A percentile compares a stretch with the other conserved stretches of the same genome.
Conservation (phyloP, 352 stramenopile genomes). For the Discostella stelligera region DNA sequence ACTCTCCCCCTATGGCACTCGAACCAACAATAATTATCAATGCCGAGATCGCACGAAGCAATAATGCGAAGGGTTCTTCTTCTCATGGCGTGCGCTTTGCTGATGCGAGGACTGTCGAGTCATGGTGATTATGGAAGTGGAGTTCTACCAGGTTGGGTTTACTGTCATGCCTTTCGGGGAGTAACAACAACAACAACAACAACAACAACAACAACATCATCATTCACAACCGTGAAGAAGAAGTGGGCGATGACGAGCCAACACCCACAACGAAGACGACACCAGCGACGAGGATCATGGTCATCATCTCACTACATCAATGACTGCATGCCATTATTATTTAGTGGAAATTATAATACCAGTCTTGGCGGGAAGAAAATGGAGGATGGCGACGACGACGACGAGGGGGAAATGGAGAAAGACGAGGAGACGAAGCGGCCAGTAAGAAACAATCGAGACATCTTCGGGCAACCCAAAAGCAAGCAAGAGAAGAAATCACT, state of each 20-base stretch:
- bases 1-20: too few relatives aligned
- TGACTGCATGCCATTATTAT: too few relatives aligned
- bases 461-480: conserved; percentile 29
- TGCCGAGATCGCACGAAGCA: background rate
- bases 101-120: background rate
- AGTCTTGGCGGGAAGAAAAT: background rate
- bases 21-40: background rate
- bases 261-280: background rate
- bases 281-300: background rate
- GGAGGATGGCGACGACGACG: background rate
- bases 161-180: background rate
- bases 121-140: background rate
- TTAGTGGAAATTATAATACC: background rate
- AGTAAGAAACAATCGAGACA: conserved; percentile 34
- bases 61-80: background rate
- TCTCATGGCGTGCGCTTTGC: background rate
- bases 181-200: background rate
- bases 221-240: too few relatives aligned
- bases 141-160: background rate
- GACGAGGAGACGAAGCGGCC: conserved; percentile 8
- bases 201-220: background rate
- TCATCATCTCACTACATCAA: background rate
- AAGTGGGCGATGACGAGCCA: background rate
- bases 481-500: conserved; percentile 1
- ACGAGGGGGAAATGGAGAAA: conserved; percentile 9